phyloP scores from a whole-genome alignment of 495 filamentous ascomycete species.

The Aspergillus ellipticus region DNA sequence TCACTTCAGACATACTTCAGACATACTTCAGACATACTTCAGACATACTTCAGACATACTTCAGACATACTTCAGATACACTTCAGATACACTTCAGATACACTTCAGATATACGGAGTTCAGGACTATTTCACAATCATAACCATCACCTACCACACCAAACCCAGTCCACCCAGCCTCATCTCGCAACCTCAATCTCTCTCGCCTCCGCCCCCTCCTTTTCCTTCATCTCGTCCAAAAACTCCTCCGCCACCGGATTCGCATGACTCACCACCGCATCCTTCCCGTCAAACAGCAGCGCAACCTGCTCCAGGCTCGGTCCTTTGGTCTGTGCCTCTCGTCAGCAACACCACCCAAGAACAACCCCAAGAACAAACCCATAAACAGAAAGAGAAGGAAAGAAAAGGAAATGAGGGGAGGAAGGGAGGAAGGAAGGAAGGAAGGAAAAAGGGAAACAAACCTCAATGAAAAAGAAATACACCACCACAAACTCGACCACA shows the following conservation, averaged over 20 bases:
- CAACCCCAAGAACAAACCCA: neutral
- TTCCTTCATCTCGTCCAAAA: neutral
- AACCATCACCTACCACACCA: too few species aligned
- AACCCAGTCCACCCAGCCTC: too few species aligned
- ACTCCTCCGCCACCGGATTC: slow-evolving; percentile 7
- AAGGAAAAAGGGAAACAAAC: neutral
- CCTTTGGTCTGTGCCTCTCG: slow-evolving; percentile 45
- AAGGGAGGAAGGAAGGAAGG: too few species aligned
- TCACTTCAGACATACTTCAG: too few species aligned
- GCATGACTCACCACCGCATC: slow-evolving; percentile 40
- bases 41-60: too few species aligned
- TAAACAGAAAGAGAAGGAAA: neutral
- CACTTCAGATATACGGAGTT: too few species aligned
- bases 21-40: too few species aligned
- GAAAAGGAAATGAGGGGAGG: too few species aligned
- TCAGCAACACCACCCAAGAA: neutral
- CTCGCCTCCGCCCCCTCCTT: neutral
- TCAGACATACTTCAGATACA: too few species aligned
- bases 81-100: too few species aligned
- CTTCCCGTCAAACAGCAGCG: slow-evolving; percentile 55
- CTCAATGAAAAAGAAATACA: slow-evolving; percentile 60
- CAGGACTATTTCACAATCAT: neutral
- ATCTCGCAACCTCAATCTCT: neutral
- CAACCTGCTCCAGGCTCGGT: slow-evolving; percentile 60
- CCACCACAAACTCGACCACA: slow-evolving; percentile 50